phyloP scores from a whole-genome alignment of 164 flowering plant genomes.

The Vitis labrusca region DNA sequence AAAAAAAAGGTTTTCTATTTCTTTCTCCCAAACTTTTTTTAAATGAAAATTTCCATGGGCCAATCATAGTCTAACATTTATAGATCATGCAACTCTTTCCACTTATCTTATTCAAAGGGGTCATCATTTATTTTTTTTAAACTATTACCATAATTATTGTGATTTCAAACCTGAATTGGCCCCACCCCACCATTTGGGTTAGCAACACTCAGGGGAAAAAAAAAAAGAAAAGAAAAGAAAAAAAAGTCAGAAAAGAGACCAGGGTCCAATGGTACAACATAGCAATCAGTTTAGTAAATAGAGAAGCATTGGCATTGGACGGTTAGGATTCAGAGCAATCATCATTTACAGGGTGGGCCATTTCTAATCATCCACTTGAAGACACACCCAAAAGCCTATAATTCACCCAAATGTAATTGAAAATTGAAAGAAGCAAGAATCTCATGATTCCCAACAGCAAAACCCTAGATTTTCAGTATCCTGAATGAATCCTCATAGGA shows the following conservation, averaged over 20 bases:
- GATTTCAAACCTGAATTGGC: background rate
- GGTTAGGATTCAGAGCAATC: background rate
- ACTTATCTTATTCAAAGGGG: background rate
- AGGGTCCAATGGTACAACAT: too few relatives aligned
- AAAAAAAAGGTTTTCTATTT: too few relatives aligned
- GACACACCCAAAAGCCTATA: too few relatives aligned
- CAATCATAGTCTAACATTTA: too few relatives aligned
- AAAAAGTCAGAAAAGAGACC: too few relatives aligned
- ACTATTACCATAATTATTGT: background rate
- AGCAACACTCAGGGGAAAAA: too few relatives aligned
- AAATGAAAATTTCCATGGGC: too few relatives aligned
- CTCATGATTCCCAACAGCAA: conserved; percentile 9
- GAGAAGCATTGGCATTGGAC: conserved; percentile 8
- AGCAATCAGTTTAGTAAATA: conserved; percentile 1
- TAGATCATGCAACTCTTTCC: too few relatives aligned
- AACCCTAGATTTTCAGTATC: background rate
- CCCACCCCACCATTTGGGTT: background rate
- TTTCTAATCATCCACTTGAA: too few relatives aligned
- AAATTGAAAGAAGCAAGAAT: conserved; percentile 3
- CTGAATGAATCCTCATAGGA: background rate
- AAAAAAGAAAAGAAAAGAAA: too few relatives aligned
- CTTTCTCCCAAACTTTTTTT: too few relatives aligned
- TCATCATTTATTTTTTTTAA: background rate
- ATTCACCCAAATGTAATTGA: background rate
- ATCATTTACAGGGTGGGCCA: too few relatives aligned